phyloP scores from a whole-genome alignment of 2,329 filamentous ascomycete species.

The Diaporthe nobilis region DNA sequence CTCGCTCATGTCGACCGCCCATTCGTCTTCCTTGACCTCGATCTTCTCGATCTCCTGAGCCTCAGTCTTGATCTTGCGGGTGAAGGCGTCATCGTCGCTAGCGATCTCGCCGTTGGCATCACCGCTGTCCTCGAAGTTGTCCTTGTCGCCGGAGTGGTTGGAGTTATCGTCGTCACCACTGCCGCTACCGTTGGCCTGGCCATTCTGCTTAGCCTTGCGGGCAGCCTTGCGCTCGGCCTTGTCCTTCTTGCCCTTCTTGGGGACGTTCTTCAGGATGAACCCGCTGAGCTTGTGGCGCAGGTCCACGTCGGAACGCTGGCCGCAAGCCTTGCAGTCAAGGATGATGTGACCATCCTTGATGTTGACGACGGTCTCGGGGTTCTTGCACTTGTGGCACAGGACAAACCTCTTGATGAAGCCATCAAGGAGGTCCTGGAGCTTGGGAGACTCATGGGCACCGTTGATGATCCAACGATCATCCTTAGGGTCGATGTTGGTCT shows the following conservation, averaged over 20 bases:
- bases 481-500: constrained; percentile 97
- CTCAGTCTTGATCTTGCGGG: constrained; percentile 82
- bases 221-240: constrained; percentile 93
- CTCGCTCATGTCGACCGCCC: constrained; percentile 97
- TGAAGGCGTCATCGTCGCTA: constrained; percentile 85
- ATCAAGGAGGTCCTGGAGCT: constrained; percentile 98
- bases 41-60: constrained; percentile 63
- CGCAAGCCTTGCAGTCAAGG: constrained; percentile 98
- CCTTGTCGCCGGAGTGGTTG: constrained; percentile 60
- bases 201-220: constrained; percentile 87
- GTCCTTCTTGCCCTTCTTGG: constrained; percentile 96
- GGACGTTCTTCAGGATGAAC: constrained; percentile 91
- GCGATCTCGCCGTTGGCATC: constrained; percentile 75
- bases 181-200: constrained; percentile 71
- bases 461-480: constrained; percentile 99
- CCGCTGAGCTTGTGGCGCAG: constrained; percentile 94
- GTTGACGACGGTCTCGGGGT: constrained; percentile 95
- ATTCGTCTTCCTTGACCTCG: constrained; percentile 84
- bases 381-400: constrained; percentile 99
- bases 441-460: constrained; percentile 92
- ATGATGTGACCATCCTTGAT: constrained; percentile 95
- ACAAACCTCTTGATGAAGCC: constrained; percentile 99
- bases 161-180: constrained; percentile 71
- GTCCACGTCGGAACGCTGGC: constrained; percentile 92
- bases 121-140: constrained; percentile 64